Conservation (phyloP, 176 grass and related monocot species). For the bread wheat (Triticum aestivum) region IWGSC_CS_RefSeq_v2.1 NC_057794.1:460724165-460724664, state of each 20-base stretch:
- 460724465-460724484: neutral
- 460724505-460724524: neutral
- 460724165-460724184: neutral
- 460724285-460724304: neutral
- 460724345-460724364: neutral
- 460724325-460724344: neutral
- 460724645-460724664: neutral
- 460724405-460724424: too few relatives aligned
- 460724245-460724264: neutral
- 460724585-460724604: neutral
- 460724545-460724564: neutral
- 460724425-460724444: neutral
- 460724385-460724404: neutral
- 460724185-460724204: too few relatives aligned
- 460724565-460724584: neutral
- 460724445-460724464: neutral
- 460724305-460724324: neutral
- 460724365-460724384: neutral
- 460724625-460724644: neutral
- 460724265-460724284: slow-evolving; percentile 7
- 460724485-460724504: neutral
- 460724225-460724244: too few relatives aligned
- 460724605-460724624: neutral
- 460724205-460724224: too few relatives aligned
- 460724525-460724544: neutral